These are phyloP conservation scores for Globisporangium viniferum DNA, from an alignment of 352 stramenopile genomes.

Conservation along the genomic window DNA sequence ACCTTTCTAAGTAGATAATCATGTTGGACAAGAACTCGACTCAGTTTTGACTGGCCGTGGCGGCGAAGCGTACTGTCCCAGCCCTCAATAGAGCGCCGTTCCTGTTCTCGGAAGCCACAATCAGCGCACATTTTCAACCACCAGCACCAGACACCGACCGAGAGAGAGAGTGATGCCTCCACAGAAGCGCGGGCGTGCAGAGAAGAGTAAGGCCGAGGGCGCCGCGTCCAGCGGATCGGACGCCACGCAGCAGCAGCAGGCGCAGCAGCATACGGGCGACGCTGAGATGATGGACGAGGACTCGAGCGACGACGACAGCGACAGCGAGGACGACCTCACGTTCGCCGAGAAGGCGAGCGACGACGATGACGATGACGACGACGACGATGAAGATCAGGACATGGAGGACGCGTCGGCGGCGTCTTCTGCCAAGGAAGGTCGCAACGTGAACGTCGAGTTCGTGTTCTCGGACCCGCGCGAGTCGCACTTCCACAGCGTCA, in stretches of 20 bases:
- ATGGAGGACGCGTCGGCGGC: conserved; percentile 31
- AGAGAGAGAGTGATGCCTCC: conserved; percentile 22
- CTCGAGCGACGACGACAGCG: conserved; percentile 38
- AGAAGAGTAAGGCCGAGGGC: conserved; percentile 17
- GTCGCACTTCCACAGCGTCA: conserved; percentile 83
- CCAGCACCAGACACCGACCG: not conserved
- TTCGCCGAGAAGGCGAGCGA: conserved; percentile 38
- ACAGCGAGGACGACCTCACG: conserved; percentile 61
- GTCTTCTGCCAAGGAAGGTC: conserved; percentile 7
- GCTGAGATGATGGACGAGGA: conserved; percentile 50
- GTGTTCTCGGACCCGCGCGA: conserved; percentile 81
- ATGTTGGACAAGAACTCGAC: not conserved
- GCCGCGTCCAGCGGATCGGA: conserved; percentile 3
- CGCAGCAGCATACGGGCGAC: conserved; percentile 10
- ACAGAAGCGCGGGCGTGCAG: conserved; percentile 29
- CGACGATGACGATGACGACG: conserved; percentile 42
- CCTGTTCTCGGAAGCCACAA: not conserved
- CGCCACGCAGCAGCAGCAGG: conserved; percentile 10
- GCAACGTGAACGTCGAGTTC: conserved; percentile 76
- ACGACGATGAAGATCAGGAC: conserved; percentile 57
- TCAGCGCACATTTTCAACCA: conserved; percentile 6
- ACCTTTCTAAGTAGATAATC: not conserved
- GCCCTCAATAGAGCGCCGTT: conserved; percentile 5
- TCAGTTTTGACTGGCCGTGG: conserved; percentile 11
- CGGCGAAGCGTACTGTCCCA: not conserved